Evolutionary conservation across 139 green algal genomes (phyloP).

Genomic region (Coccomyxa sp.): DNA sequence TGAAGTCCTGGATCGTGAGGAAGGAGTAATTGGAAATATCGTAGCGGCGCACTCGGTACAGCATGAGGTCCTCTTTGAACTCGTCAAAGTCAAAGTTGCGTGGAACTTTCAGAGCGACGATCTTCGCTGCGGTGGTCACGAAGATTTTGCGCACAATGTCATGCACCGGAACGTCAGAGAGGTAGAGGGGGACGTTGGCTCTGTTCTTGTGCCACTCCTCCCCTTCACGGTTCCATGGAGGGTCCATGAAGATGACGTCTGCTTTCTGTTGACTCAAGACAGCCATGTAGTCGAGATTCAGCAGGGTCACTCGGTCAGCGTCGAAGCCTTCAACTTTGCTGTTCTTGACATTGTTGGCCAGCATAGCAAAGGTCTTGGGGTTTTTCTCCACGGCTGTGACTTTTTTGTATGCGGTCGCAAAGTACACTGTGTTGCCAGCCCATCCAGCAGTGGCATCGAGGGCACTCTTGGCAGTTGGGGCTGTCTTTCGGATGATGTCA

Average conservation of each 20-base stretch:
- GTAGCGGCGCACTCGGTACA: neutral
- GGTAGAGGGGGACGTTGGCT: neutral
- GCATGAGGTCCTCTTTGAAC: neutral
- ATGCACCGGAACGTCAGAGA: neutral
- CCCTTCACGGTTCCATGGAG: neutral
- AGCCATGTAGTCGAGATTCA: neutral
- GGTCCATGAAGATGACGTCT: neutral
- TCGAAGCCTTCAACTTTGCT: neutral
- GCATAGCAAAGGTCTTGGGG: neutral
- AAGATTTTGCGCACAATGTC: neutral
- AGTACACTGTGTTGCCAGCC: neutral
- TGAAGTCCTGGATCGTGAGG: neutral
- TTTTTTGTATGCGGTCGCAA: neutral
- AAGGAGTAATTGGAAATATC: slow-evolving; percentile 1
- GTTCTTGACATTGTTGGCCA: neutral
- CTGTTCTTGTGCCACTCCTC: neutral
- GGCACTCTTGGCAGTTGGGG: neutral
- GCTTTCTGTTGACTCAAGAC: slow-evolving; percentile 1
- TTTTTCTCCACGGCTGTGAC: neutral
- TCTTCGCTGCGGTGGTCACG: neutral
- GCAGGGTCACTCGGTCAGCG: neutral
- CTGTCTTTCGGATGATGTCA: neutral
- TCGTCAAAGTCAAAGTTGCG: slow-evolving; percentile 1
- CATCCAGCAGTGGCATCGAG: neutral
- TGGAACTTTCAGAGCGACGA: neutral